Conservation (phyloP, 2,329 filamentous ascomycete species). For the Pleoardoris graminearum region DNA sequence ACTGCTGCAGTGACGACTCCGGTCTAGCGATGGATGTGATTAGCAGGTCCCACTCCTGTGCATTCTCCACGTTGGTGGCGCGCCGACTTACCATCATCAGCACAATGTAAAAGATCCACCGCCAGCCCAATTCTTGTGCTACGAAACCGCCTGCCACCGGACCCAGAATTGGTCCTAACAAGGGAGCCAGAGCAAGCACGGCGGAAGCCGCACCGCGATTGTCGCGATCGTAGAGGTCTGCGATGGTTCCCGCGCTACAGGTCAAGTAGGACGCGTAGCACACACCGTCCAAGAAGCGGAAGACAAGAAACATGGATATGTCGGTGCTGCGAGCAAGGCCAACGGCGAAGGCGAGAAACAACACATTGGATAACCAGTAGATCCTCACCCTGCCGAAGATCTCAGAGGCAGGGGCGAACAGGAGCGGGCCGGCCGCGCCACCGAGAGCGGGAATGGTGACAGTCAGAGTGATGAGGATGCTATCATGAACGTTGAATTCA, state of each 20-base stretch:
- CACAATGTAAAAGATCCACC: constrained; percentile 54
- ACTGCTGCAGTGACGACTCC: constrained; percentile 7
- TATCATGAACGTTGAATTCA: constrained; percentile 6
- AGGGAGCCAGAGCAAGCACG: constrained; percentile 53
- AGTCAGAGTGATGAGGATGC: not conserved
- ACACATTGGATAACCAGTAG: constrained; percentile 56
- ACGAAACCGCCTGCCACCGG: constrained; percentile 54
- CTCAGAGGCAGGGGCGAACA: constrained; percentile 25
- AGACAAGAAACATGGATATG: constrained; percentile 1
- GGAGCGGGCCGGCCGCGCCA: constrained; percentile 19
- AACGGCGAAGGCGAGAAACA: constrained; percentile 47
- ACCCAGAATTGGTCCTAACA: constrained; percentile 49
- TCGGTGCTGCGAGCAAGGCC: not conserved
- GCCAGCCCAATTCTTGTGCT: constrained; percentile 48
- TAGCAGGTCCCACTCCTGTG: not conserved
- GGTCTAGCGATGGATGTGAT: not conserved
- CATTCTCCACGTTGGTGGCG: not conserved
- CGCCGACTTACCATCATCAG: constrained; percentile 31
- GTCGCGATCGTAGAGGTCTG: constrained; percentile 55
- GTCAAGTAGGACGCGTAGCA: constrained; percentile 37
- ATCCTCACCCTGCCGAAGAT: constrained; percentile 21
- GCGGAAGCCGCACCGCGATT: constrained; percentile 56
- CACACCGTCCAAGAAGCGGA: constrained; percentile 30
- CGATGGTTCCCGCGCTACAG: constrained; percentile 56
- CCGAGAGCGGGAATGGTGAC: constrained; percentile 25